Conservation (phyloP, 257 asterid species). For the Oldenlandia corymbosa region DNA sequence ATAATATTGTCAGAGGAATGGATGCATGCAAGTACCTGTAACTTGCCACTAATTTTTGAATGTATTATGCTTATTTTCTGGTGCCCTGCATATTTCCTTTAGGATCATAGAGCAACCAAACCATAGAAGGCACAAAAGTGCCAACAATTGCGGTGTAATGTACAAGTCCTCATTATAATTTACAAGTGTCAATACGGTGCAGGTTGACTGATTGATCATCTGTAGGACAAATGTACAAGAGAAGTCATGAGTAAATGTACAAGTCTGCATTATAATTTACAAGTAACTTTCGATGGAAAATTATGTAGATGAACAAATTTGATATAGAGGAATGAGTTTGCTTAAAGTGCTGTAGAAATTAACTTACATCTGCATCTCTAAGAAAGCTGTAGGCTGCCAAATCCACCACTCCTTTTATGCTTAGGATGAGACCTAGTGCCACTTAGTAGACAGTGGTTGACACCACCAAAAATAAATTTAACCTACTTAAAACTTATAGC, state of each 20-base stretch:
- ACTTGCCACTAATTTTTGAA: conserved; percentile 4
- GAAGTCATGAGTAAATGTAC: not conserved
- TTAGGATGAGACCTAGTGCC: conserved; percentile 26
- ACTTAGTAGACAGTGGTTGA: no score
- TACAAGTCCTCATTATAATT: no score
- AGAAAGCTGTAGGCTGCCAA: conserved; percentile 18
- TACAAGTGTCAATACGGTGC: conserved; percentile 19
- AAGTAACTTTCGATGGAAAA: no score
- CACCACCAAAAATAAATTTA: no score
- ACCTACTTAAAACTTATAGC: no score
- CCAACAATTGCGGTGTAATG: conserved; percentile 5
- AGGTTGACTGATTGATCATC: conserved; percentile 12
- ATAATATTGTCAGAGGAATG: no score
- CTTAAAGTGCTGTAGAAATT: not conserved
- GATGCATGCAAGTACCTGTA: no score
- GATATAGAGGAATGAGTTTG: not conserved
- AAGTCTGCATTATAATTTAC: no score
- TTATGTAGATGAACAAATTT: no score
- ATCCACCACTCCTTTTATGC: conserved; percentile 28
- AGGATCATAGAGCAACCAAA: conserved; percentile 24
- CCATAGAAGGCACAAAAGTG: conserved; percentile 10
- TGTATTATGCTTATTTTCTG: conserved; percentile 24
- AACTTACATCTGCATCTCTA: conserved; percentile 21
- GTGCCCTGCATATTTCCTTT: conserved; percentile 24
- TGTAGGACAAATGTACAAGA: not conserved